phyloP scores from a whole-genome alignment of 768 basidiomycete species.

The Mrakia hoshinonis region DNA sequence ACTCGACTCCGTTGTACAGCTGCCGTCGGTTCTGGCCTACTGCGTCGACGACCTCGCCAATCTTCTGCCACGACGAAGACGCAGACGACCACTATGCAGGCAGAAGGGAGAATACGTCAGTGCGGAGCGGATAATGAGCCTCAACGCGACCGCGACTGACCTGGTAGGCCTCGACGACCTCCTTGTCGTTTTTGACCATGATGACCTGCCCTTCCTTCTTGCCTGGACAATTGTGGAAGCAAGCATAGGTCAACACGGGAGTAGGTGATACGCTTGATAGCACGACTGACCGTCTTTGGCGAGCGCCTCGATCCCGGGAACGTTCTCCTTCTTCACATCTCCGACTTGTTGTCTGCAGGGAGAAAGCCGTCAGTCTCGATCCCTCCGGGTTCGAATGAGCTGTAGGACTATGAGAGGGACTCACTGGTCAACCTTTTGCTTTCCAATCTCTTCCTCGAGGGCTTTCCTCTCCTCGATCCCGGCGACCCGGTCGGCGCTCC shows the following conservation, averaged over 20 bases:
- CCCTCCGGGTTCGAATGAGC: no score
- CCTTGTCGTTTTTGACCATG: slow-evolving; percentile 68
- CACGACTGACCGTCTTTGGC: slow-evolving; percentile 52
- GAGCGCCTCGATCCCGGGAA: slow-evolving; percentile 78
- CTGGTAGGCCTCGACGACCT: slow-evolving; percentile 81
- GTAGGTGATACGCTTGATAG: background rate
- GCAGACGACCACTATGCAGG: slow-evolving; percentile 67
- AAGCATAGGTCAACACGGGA: background rate
- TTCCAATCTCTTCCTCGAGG: slow-evolving; percentile 58
- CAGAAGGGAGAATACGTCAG: background rate
- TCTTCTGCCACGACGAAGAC: slow-evolving; percentile 70
- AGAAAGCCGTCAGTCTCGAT: background rate
- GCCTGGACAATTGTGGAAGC: slow-evolving; percentile 45
- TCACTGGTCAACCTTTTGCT: slow-evolving; percentile 62
- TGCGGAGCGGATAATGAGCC: no score
- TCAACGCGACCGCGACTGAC: no score
- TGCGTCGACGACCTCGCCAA: slow-evolving; percentile 93
- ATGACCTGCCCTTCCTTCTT: slow-evolving; percentile 86
- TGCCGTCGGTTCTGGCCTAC: slow-evolving; percentile 83
- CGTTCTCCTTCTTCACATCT: slow-evolving; percentile 82
- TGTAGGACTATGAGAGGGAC: slow-evolving; percentile 30
- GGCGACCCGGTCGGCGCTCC: slow-evolving; percentile 42
- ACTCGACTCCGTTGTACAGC: slow-evolving; percentile 86
- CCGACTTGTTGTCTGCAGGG: slow-evolving; percentile 62
- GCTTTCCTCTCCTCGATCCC: slow-evolving; percentile 59